A percentile compares a stretch with the other conserved stretches of the same genome.
These are phyloP conservation scores for Pythium volutum DNA, from an alignment of 352 stramenopile genomes.

Conservation along the genomic window DNA sequence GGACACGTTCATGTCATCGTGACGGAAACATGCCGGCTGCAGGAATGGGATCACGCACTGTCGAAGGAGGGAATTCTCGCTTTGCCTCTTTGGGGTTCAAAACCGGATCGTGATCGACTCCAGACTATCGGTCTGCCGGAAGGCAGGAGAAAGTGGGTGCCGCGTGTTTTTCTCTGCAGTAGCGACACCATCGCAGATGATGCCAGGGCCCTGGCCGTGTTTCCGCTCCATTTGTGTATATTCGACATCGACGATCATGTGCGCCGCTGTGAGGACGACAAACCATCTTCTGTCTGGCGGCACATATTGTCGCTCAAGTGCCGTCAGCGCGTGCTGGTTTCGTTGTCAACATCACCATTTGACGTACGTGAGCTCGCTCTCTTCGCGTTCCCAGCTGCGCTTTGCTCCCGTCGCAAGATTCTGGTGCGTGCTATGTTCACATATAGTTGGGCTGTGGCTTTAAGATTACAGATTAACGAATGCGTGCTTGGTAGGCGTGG, in stretches of 20 bases:
- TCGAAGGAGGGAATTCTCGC: slow-evolving; percentile 5
- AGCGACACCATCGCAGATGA: not conserved
- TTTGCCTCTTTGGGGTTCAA: not conserved
- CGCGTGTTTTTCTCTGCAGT: slow-evolving; percentile 10
- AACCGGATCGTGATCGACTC: not conserved
- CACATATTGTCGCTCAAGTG: slow-evolving; percentile 52
- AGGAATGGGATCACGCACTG: slow-evolving; percentile 9
- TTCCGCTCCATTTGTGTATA: slow-evolving; percentile 18
- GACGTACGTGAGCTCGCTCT: slow-evolving; percentile 40
- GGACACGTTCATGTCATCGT: slow-evolving; percentile 13
- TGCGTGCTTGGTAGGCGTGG: slow-evolving; percentile 31
- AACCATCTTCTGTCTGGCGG: slow-evolving; percentile 32
- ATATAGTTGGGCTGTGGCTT: not conserved
- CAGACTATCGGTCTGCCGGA: not conserved
- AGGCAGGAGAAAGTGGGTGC: not conserved
- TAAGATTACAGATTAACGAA: not conserved
- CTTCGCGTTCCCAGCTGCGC: slow-evolving; percentile 63
- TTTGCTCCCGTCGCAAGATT: slow-evolving; percentile 66
- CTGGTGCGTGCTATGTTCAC: slow-evolving; percentile 39
- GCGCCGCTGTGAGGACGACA: not conserved
- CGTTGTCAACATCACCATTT: slow-evolving; percentile 11
- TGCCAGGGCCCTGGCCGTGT: not conserved
- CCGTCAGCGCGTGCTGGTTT: slow-evolving; percentile 63
- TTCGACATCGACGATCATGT: slow-evolving; percentile 32
- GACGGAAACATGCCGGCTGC: slow-evolving; percentile 1